These are phyloP conservation scores for Cyberlindnera maritima DNA, from an alignment of 805 yeast genomes.

Conservation along the genomic window DNA sequence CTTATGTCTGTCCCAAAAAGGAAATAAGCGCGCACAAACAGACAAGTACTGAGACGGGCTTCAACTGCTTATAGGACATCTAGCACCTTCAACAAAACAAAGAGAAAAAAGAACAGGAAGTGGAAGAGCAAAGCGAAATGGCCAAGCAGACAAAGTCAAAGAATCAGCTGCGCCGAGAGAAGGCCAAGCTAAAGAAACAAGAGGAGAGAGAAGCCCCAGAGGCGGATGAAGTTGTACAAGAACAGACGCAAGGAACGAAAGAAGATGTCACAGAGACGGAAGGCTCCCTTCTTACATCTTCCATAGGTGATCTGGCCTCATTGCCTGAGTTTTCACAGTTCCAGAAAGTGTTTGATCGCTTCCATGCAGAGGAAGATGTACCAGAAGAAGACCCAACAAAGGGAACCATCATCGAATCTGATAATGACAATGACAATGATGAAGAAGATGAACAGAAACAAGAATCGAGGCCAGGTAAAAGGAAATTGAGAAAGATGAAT, in stretches of 20 bases:
- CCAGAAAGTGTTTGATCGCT: conserved; percentile 34
- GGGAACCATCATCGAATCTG: conserved; percentile 33
- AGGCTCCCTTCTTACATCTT: not conserved
- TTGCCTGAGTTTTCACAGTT: conserved; percentile 35
- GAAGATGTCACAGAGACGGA: not conserved
- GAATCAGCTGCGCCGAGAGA: conserved; percentile 33
- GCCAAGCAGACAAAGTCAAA: conserved; percentile 31
- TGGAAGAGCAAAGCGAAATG: conserved; percentile 3
- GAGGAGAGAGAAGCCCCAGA: not conserved
- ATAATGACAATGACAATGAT: conserved; percentile 20
- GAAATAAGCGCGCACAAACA: not conserved
- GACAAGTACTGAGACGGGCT: too few relatives aligned
- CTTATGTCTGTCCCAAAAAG: not conserved
- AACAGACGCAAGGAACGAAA: too few relatives aligned
- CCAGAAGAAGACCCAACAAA: conserved; percentile 19
- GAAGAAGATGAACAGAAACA: conserved; percentile 11
- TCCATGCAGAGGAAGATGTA: conserved; percentile 26
- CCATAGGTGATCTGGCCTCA: conserved; percentile 22
- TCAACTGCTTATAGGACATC: too few relatives aligned
- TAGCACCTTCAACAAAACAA: not conserved
- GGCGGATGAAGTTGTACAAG: too few relatives aligned
- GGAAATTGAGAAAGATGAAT: conserved; percentile 48
- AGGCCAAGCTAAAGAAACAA: not conserved
- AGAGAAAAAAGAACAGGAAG: not conserved
- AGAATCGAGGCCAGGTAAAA: conserved; percentile 38